A percentile compares a stretch with the other conserved stretches of the same genome.
Conservation (phyloP, 73 alveolate species). For the Paramecium octaurelia region DNA sequence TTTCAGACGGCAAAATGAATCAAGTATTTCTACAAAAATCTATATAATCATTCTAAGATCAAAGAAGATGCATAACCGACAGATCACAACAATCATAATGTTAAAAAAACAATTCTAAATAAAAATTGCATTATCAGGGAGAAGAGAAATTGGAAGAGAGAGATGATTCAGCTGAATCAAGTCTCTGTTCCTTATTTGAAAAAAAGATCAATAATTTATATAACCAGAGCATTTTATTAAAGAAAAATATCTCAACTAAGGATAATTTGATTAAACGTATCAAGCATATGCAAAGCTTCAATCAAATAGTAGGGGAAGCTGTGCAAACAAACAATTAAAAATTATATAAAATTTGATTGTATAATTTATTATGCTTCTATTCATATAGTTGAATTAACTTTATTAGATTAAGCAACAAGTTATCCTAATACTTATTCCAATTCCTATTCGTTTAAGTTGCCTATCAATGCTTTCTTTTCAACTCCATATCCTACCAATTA, state of each 20-base stretch:
- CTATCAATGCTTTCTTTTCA: conserved; percentile 6
- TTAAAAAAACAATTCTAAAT: neutral
- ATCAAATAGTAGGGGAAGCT: neutral
- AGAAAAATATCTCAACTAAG: neutral
- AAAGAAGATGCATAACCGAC: neutral
- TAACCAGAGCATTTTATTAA: neutral
- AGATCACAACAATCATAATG: neutral
- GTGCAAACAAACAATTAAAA: neutral
- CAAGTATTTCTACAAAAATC: neutral
- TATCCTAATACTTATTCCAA: neutral
- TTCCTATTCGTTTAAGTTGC: neutral
- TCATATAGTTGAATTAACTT: neutral
- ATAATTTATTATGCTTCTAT: neutral
- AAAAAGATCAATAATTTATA: neutral
- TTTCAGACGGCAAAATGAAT: neutral
- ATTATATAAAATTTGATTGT: neutral
- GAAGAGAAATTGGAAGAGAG: neutral
- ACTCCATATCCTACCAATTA: neutral
- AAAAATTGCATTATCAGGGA: neutral
- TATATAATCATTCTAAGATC: neutral
- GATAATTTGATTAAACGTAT: neutral
- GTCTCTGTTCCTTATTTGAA: conserved; percentile 11
- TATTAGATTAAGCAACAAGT: neutral
- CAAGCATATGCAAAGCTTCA: neutral
- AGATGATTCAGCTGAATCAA: conserved; percentile 30